Evolutionary conservation across 2,329 filamentous ascomycete genomes (phyloP), one percentile per base, ranked within the genome.

Genomic region (Monosporascus cannonballus): DNA sequence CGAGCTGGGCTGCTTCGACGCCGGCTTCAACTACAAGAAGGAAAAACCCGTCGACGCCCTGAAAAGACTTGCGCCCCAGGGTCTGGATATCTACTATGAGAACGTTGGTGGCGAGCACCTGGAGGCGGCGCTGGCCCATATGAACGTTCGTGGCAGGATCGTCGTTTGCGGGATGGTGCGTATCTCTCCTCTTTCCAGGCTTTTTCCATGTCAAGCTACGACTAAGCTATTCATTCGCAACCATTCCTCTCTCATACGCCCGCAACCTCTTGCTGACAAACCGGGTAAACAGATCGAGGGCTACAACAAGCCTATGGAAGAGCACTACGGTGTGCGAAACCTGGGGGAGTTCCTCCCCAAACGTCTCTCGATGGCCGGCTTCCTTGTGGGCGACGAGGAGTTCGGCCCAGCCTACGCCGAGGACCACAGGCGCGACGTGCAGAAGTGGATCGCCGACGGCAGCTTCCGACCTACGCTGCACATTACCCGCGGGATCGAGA

Each of bases 61-160:
- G 47, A 70, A 75, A 59, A 77, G 86, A 53, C 76, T 90, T 6
- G 86, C 86, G 1, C 86, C 87, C 1, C 69, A 89, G 24, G 88
- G 88, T 6, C 76, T 92, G 54, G 87, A 91, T 65, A 90, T 91
- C 66, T 90, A 90, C 74, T 92, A 86, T 64, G 88, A 91, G 70
- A 91, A 90, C 60, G 87, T 89, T 5, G 88, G 88, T n/a, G 88
- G 87, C 38, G 86, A 89, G 69, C 84, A 88, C 58, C 76, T 90
- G 49, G 83, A 88, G 59, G 78, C 75, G 0, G 71, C 70, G 0
- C 70, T 91, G 47, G 73, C 78, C 24, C 73, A 75, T 49, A 75
- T 89, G 71, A 89, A 87, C 54, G 61, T 73, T 51, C 81, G 77
- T 54, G 87, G 86, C 8, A 77, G 87, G 53, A 83, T 90, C 50